Evolutionary conservation across 192 early-diverging fungal genomes (phyloP).

Genomic region (Dimargaris cristalligena): DNA sequence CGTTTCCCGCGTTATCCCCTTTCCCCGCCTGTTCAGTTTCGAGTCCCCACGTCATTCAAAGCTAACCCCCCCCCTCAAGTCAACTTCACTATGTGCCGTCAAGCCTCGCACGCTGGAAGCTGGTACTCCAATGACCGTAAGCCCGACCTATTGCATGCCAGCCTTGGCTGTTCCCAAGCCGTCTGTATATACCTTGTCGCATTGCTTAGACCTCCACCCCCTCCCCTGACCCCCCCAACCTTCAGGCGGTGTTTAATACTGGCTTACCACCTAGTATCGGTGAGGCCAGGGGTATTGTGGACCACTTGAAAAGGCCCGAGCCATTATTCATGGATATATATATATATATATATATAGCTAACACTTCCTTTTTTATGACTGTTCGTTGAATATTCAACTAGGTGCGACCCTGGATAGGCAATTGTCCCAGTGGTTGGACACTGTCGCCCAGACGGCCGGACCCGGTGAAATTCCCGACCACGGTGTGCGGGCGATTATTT

Average conservation of each 20-base stretch:
- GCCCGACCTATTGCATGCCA: constrained; percentile 17
- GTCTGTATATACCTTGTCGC: neutral
- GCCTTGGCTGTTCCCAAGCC: constrained; percentile 18
- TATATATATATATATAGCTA: neutral
- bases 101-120: constrained; percentile 47
- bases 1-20: neutral
- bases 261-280: too few relatives aligned
- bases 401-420: constrained; percentile 25
- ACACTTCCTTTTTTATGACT: constrained; percentile 3
- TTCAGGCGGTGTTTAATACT: too few relatives aligned
- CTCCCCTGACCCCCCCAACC: too few relatives aligned
- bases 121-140: constrained; percentile 43
- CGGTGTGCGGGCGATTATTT: constrained; percentile 48
- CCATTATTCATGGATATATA: neutral
- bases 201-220: too few relatives aligned
- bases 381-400: constrained; percentile 1
- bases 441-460: constrained; percentile 17
- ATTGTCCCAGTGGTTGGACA: constrained; percentile 32
- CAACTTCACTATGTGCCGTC: neutral
- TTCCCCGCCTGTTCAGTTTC: neutral
- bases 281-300: neutral
- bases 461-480: neutral
- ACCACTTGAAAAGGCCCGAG: neutral
- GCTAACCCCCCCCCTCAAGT: neutral
- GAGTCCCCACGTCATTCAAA: neutral